These are phyloP conservation scores for Solanum bukasovii DNA, from an alignment of 257 asterid genomes.

Conservation along the genomic window DNA sequence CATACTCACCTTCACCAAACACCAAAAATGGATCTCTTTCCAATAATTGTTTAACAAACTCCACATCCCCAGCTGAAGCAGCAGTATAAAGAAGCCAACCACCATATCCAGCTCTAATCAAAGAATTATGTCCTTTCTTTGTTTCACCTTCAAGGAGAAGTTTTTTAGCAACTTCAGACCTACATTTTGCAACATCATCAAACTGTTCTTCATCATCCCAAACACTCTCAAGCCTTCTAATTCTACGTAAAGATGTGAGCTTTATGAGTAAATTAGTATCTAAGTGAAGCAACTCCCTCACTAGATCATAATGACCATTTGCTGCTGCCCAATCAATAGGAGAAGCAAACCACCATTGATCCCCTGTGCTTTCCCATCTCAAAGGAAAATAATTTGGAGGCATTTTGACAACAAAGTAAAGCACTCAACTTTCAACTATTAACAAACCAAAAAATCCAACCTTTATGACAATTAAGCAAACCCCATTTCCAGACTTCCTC, in stretches of 20 bases:
- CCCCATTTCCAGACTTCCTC: background rate
- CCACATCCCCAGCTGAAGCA: conserved; percentile 69
- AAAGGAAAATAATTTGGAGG: conserved; percentile 49
- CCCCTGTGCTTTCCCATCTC: conserved; percentile 87
- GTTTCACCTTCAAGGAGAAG: conserved; percentile 54
- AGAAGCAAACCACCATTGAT: conserved; percentile 97
- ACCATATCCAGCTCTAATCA: conserved; percentile 84
- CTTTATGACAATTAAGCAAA: background rate
- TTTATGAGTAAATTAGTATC: conserved; percentile 81
- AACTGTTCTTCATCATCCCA: conserved; percentile 72
- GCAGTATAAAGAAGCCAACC: conserved; percentile 98
- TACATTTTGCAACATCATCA: conserved; percentile 48
- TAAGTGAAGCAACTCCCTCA: conserved; percentile 61
- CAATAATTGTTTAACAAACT: conserved; percentile 50
- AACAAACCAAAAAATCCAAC: background rate
- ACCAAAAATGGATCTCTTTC: conserved; percentile 58
- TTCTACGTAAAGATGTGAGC: conserved; percentile 70
- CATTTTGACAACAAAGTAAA: conserved; percentile 11
- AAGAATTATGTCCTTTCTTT: conserved; percentile 43
- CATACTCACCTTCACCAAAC: conserved; percentile 95
- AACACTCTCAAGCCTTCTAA: conserved; percentile 73
- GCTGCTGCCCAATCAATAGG: conserved; percentile 98
- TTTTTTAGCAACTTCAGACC: conserved; percentile 55
- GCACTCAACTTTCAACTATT: background rate
- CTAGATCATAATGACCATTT: conserved; percentile 83